Evolutionary conservation across 805 yeast genomes (phyloP), one percentile per base, ranked within the genome.

Genomic region (Saccharomycodes ludwigii): DNA sequence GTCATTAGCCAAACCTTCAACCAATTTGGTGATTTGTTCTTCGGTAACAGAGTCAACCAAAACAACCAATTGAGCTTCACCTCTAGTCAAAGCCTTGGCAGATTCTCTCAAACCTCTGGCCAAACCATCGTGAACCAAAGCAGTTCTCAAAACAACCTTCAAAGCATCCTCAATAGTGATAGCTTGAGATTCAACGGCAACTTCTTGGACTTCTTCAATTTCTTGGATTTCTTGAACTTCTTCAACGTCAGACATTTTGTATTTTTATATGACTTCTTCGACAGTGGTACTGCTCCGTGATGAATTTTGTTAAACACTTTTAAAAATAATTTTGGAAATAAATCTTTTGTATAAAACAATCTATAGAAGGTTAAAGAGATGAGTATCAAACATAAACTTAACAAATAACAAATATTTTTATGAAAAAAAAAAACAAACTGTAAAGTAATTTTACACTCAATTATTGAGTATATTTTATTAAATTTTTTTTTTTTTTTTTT

Each of bases 81-180:
- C 84, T 68, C 84, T 75, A 60, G 95, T 75, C 54, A 91, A 76
- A 67, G 96, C 97, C 82, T 91, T 91, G 61, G 96, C 83, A 52
- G 97, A 93, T 76, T 91, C 98, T 78, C 97, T 91, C 67, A 91
- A 79, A 78, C 99, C 99, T 76, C 99, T 88, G 66, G 97, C 97
- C 69, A 91, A 83, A 71, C 99, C 98, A 66, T 88, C 96, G 75
- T 85, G 94, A 61, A 88, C 82, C 65, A 91, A 77, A 54, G 99
- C 77, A 66, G 91, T 85, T 79, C 94, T 86, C 64, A 91, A 79
- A 63, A 91, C 97, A 61, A 83, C 91, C 74, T 85, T 84, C 66
- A 91, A 74, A 64, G 96, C 94, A 65, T 91, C 98, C 74, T 93
- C 97, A 54, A 91, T 80, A 65, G 97, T 74, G 70, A 88, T 76